Percentiles rank a stretch among this genome's conserved stretches.
phyloP scores from a whole-genome alignment of 805 yeast genomes.

The Spathaspora boniae region DNA sequence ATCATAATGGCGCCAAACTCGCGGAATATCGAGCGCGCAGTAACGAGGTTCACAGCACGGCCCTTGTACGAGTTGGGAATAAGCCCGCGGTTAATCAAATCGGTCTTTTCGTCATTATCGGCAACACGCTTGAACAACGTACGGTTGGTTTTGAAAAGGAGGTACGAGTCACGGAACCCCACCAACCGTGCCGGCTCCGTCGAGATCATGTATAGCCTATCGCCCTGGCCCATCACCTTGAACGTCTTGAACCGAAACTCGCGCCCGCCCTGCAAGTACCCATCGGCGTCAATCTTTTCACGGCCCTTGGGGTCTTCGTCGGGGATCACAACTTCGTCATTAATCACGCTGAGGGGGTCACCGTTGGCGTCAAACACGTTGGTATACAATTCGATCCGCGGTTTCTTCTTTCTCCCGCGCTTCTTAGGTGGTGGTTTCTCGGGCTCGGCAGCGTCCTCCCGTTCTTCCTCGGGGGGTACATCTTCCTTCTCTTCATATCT shows the following conservation, averaged over 20 bases:
- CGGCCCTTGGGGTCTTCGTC: conserved; percentile 75
- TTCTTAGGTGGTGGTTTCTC: conserved; percentile 30
- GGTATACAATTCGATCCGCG: conserved; percentile 33
- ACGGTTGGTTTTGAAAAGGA: conserved; percentile 83
- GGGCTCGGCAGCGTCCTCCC: conserved; percentile 14
- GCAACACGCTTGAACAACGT: conserved; percentile 70
- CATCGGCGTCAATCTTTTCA: conserved; percentile 62
- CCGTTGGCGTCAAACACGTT: conserved; percentile 64
- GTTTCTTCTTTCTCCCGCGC: conserved; percentile 43
- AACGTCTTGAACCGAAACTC: conserved; percentile 70
- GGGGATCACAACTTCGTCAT: conserved; percentile 77
- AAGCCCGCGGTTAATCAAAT: conserved; percentile 72
- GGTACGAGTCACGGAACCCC: conserved; percentile 89
- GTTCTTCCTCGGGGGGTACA: conserved; percentile 11
- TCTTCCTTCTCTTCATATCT: conserved; percentile 18
- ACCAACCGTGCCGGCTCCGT: conserved; percentile 96
- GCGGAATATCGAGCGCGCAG: conserved; percentile 83
- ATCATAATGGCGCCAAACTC: conserved; percentile 90
- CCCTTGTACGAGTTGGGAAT: conserved; percentile 91
- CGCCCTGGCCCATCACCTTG: conserved; percentile 62
- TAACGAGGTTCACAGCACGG: conserved; percentile 81
- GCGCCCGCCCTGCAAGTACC: conserved; percentile 69
- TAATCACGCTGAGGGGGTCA: conserved; percentile 54
- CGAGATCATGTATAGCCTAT: conserved; percentile 78
- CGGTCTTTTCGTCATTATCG: conserved; percentile 74